Evolutionary conservation across 2,329 filamentous ascomycete species (phyloP), one percentile per base, ranked within the genome.

Genomic region (Aspergillus fischeri): DNA sequence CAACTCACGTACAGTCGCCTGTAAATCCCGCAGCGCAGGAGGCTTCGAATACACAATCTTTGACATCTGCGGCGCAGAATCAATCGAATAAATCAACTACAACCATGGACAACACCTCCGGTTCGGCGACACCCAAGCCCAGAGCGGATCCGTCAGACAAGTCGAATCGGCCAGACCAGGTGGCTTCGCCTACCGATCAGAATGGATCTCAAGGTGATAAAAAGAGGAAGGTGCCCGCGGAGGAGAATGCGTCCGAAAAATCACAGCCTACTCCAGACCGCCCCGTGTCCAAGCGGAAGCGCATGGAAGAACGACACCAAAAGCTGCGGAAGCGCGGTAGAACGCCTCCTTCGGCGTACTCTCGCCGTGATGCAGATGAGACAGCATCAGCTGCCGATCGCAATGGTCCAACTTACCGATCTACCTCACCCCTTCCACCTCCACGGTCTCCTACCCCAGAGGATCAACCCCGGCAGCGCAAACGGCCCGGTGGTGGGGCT

Each of bases 401-500:
- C 29, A 70, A 72, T 44, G 66, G 67, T 20, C 60, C 61, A 21
- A 63, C 65, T 24, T 65, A 67, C 53, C 70, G 74, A 52, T 78
- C 76, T 28, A 73, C 71, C 10, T 78, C 77, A 1, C 76, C 77
- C 11, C 67, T 76, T 4, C 65, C 70, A 9, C 73, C 70, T 52
- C 73, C 71, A 25, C 73, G 75, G 48, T 77, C 77, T 6, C 75
- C 74, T n/a, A 72, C 74, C 6, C 67, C 73, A 6, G 72, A 75
- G 45, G 66, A 67, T 32, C 67, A 70, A 35, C 60, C 72, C 17
- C 74, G 76, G 49, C 75, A 74, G 59, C 73, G 77, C 32, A 79
- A 80, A 65, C 70, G 78, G 38, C 78, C 78, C 1, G 78, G 78
- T 48, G 77, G 76, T 49, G 76, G 76, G 38, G 72, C 78, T 6